phyloP scores from a whole-genome alignment of 2,329 filamentous ascomycete species.

The Botrytis hyacinthi region DNA sequence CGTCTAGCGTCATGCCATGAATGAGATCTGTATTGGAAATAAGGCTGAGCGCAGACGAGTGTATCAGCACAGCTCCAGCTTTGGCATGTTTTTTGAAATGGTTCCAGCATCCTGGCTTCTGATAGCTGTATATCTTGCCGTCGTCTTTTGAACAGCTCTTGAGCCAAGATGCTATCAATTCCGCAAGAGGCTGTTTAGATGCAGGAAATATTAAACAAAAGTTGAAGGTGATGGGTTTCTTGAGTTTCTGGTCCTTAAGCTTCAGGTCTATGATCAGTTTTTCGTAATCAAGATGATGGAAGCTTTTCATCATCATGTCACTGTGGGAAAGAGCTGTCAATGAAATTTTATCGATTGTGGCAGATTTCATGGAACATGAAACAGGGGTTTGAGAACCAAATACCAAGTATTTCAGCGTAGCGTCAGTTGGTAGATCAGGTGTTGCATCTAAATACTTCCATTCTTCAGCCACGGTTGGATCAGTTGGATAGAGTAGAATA shows the following conservation, averaged over 20 bases:
- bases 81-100: slow-evolving; percentile 41
- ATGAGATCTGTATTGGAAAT: slow-evolving; percentile 30
- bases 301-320: slow-evolving; percentile 15
- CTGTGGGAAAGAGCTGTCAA: neutral
- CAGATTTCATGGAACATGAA: neutral
- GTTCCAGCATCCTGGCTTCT: slow-evolving; percentile 48
- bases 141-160: slow-evolving; percentile 40
- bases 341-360: slow-evolving; percentile 1
- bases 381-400: slow-evolving; percentile 23
- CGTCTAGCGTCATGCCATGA: slow-evolving; percentile 3
- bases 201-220: slow-evolving; percentile 53
- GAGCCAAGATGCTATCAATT: slow-evolving; percentile 48
- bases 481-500: slow-evolving; percentile 33
- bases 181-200: slow-evolving; percentile 38
- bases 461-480: slow-evolving; percentile 32
- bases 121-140: slow-evolving; percentile 46
- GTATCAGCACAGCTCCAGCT: slow-evolving; percentile 32
- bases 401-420: slow-evolving; percentile 31
- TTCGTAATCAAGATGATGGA: slow-evolving; percentile 31
- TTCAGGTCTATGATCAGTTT: slow-evolving; percentile 23
- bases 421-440: slow-evolving; percentile 8
- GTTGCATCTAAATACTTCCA: slow-evolving; percentile 35
- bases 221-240: slow-evolving; percentile 27
- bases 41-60: slow-evolving; percentile 29
- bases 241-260: slow-evolving; percentile 1